Evolutionary conservation across 495 filamentous ascomycete species (phyloP).

Genomic region (Xylaria sp.): DNA sequence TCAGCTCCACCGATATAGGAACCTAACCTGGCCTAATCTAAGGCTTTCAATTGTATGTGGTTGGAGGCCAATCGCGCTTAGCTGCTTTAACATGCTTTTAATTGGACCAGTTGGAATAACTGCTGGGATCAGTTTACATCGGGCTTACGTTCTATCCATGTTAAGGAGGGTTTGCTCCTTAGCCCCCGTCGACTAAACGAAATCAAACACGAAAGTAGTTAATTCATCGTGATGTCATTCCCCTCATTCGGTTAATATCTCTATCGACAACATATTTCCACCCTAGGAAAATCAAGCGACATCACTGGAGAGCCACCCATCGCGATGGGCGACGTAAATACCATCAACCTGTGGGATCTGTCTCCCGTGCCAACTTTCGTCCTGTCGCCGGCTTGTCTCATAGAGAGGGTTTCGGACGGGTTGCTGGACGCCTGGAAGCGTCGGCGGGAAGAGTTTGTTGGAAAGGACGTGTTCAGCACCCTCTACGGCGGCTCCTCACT

Average conservation of each 20-base stretch:
- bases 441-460: constrained; percentile 49
- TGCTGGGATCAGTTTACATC: no score
- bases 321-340: constrained; percentile 19
- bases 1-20: no score
- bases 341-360: constrained; percentile 50
- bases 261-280: not conserved
- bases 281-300: not conserved
- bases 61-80: no score
- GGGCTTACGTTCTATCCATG: no score
- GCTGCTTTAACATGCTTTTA: no score
- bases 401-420: constrained; percentile 59
- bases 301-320: not conserved
- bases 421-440: constrained; percentile 50
- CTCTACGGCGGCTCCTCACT: constrained; percentile 43
- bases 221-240: constrained; percentile 1
- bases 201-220: not conserved
- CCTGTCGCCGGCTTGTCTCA: constrained; percentile 53
- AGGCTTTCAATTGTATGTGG: no score
- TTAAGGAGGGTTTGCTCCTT: not conserved
- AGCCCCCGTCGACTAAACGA: not conserved
- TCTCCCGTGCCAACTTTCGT: constrained; percentile 59
- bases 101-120: no score
- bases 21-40: no score
- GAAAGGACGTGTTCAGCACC: constrained; percentile 52
- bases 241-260: not conserved